A percentile compares a stretch with the other conserved stretches of the same genome.
These are phyloP conservation scores for Salvia rosmarinus DNA, from an alignment of 257 asterid genomes.

Conservation along the genomic window DNA sequence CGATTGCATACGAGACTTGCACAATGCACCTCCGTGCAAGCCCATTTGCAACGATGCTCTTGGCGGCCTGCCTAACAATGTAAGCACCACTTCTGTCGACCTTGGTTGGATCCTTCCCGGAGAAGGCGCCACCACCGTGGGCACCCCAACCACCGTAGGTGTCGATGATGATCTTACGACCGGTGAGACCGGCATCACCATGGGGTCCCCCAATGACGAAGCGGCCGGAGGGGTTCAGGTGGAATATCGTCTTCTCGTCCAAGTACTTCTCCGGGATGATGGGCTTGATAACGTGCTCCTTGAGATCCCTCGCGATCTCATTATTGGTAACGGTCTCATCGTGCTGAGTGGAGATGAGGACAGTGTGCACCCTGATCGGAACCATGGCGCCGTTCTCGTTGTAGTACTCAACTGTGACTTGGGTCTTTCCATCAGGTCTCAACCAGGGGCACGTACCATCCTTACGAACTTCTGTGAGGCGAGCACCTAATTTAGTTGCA, in stretches of 20 bases:
- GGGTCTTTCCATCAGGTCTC: constrained; percentile 52
- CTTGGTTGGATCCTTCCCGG: constrained; percentile 49
- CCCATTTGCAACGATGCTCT: constrained; percentile 47
- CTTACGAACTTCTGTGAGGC: constrained; percentile 44
- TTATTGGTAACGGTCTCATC: constrained; percentile 51
- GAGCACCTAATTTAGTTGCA: constrained; percentile 45
- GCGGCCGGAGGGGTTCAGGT: constrained; percentile 49
- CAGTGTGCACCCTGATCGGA: constrained; percentile 49
- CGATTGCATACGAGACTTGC: constrained; percentile 46
- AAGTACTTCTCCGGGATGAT: constrained; percentile 46
- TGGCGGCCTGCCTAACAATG: constrained; percentile 49
- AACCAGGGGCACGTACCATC: constrained; percentile 46
- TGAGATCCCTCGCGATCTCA: constrained; percentile 46
- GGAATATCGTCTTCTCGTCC: constrained; percentile 50
- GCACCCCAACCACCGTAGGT: constrained; percentile 51
- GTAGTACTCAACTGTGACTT: constrained; percentile 44
- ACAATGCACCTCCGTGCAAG: constrained; percentile 50
- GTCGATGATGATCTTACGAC: constrained; percentile 48
- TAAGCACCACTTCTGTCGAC: constrained; percentile 50
- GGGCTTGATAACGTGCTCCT: constrained; percentile 51
- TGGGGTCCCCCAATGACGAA: constrained; percentile 52
- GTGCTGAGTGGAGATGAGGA: constrained; percentile 50
- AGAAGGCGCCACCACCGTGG: constrained; percentile 51
- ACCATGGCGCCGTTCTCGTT: constrained; percentile 49
- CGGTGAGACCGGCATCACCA: constrained; percentile 51